A percentile compares a stretch with the other conserved stretches of the same genome.
Conservation (phyloP, 371 early-diverging fungal genomes). For the Rhizopus delemar region DNA sequence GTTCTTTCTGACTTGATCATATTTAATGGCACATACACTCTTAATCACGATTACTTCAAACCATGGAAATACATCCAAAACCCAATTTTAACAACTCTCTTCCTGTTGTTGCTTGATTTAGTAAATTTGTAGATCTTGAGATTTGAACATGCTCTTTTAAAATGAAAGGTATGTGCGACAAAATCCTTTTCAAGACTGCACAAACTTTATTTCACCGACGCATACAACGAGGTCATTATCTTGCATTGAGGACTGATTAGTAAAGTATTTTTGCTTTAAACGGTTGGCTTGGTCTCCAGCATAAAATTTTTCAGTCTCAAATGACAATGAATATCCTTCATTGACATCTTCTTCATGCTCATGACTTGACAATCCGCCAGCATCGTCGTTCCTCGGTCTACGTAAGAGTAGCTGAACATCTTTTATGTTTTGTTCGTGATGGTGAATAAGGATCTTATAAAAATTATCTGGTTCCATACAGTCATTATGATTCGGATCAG, state of each 20-base stretch:
- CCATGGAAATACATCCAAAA: too few relatives aligned
- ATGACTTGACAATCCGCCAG: constrained; percentile 13
- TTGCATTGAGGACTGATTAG: neutral
- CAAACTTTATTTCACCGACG: constrained; percentile 15
- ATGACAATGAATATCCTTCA: constrained; percentile 10
- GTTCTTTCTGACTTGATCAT: too few relatives aligned
- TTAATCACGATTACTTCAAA: too few relatives aligned
- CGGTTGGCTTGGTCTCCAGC: constrained; percentile 9
- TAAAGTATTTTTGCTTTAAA: constrained; percentile 17
- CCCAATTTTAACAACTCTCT: too few relatives aligned
- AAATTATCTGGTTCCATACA: constrained; percentile 29
- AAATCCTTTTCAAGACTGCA: neutral
- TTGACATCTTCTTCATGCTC: constrained; percentile 17
- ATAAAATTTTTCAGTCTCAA: constrained; percentile 22
- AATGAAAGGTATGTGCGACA: too few relatives aligned
- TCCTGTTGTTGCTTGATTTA: too few relatives aligned
- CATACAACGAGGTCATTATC: constrained; percentile 12
- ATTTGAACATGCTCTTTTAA: too few relatives aligned
- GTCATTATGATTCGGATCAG: constrained; percentile 24
- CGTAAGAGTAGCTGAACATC: constrained; percentile 13
- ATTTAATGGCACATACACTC: too few relatives aligned
- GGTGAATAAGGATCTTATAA: constrained; percentile 16
- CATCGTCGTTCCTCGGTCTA: constrained; percentile 20
- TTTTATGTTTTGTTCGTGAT: neutral
- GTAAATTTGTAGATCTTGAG: too few relatives aligned